Base-by-base conservation (phyloP, 306 rosid genomes). In the Malus sylvestris region DNA sequence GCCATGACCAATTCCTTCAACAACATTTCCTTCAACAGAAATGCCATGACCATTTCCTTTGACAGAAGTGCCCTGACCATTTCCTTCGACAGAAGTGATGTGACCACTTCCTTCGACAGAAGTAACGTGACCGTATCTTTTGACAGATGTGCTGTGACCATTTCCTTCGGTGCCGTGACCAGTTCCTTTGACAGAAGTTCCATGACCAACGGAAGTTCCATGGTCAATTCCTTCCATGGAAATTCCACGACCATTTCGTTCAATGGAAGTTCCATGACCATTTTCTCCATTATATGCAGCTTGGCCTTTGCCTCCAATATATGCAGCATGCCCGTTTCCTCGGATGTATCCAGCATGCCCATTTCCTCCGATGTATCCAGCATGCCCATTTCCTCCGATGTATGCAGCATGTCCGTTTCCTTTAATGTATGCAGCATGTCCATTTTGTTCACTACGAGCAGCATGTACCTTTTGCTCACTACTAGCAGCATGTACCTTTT, bases 261-360 rank as follows among this genome's bases (percentile, higher is more conserved):
- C 60, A 3, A 42, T 20, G 12, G 9, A 38, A 23, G 27, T 65
- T 11, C 60, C 46, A 22, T 40, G 42, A 66, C 69, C 46, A 33
- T 82, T 78, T 64, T 85, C 86, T 57, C 76, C 76, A 23, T 70
- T 30, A 11, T 3, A 38, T 19, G 42, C 15, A 16, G 15, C 63
- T 11, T 2, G 46, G 38, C 19, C 72, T 51, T 32, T 22, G 4
- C 44, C 72, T 25, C 62, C 82, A 38, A 8, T 1, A 12, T 14
- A 55, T 19, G 49, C 30, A 49, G 12, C 67, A 19, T 20, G 45
- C n/a, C 58, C 63, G 22, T 25, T 10, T 29, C 23, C 12, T 73
- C 32, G 69, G 12, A 42, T 61, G 15, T 11, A 25, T 68, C 79
- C 87, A 45, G 61, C 49, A 11, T 16, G 63, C 11, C 35, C 77